phyloP scores from a whole-genome alignment of 1,284 basidiomycete species.

The Tylopilus sp. region DNA sequence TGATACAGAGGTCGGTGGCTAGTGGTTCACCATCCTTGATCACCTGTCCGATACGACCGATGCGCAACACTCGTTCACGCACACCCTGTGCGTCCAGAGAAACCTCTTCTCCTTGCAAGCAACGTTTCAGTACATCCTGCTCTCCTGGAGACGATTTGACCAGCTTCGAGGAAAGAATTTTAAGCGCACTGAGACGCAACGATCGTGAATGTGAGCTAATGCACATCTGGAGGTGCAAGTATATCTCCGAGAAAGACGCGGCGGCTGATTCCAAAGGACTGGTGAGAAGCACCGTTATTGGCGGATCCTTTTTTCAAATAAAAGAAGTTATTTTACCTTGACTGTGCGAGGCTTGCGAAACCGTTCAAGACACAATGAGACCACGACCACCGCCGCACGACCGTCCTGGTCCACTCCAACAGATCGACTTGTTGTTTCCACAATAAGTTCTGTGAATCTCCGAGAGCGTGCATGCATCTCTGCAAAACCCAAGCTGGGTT shows the following conservation, averaged over 20 bases:
- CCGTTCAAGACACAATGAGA: constrained; percentile 68
- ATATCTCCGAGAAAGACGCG: constrained; percentile 57
- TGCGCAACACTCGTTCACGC: constrained; percentile 83
- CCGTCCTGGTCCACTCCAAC: constrained; percentile 55
- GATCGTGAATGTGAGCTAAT: constrained; percentile 70
- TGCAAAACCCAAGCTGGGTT: constrained; percentile 68
- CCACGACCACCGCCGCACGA: constrained; percentile 67
- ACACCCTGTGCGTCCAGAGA: constrained; percentile 82
- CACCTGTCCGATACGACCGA: constrained; percentile 68
- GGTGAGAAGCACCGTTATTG: neutral
- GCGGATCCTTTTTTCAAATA: neutral
- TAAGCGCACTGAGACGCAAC: constrained; percentile 66
- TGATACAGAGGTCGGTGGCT: constrained; percentile 64
- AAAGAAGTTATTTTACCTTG: constrained; percentile 50
- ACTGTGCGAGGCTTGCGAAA: constrained; percentile 60
- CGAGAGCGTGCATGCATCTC: constrained; percentile 57
- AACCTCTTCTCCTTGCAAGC: constrained; percentile 80
- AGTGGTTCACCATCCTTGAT: constrained; percentile 64
- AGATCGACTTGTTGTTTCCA: constrained; percentile 62
- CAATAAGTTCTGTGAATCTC: constrained; percentile 44
- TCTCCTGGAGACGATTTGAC: constrained; percentile 55
- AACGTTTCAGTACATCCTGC: constrained; percentile 70
- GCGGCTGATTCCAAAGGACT: constrained; percentile 35
- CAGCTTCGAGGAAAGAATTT: constrained; percentile 61
- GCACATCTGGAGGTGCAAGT: constrained; percentile 55